Evolutionary conservation across 306 rosid species (phyloP).

Genomic region (Ziziphus jujuba): DNA sequence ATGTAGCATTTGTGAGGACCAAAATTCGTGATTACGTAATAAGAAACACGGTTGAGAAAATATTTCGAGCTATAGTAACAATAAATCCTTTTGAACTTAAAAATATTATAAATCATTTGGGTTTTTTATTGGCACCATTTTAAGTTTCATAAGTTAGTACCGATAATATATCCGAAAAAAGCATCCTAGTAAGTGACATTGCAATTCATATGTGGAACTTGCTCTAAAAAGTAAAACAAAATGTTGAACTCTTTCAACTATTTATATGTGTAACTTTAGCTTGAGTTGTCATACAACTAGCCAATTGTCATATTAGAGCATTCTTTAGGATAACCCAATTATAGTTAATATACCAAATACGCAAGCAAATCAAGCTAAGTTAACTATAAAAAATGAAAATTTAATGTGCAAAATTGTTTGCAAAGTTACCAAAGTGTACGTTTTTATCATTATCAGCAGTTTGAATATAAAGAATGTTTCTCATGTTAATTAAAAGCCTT

Average conservation of each 20-base stretch:
- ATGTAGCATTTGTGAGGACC: constrained; percentile 96
- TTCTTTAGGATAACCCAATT: background rate
- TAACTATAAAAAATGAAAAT: background rate
- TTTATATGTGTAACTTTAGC: too few relatives aligned
- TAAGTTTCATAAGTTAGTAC: background rate
- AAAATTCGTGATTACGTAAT: constrained; percentile 76
- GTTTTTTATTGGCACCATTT: background rate
- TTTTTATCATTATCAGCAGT: too few relatives aligned
- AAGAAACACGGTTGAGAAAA: constrained; percentile 86
- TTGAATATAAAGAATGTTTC: too few relatives aligned
- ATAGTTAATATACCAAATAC: background rate
- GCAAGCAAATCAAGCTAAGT: background rate
- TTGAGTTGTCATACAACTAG: too few relatives aligned
- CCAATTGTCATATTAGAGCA: too few relatives aligned
- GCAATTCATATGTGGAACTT: background rate
- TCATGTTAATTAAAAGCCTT: too few relatives aligned
- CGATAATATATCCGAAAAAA: constrained; percentile 1
- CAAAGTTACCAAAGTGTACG: too few relatives aligned
- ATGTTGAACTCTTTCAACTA: too few relatives aligned
- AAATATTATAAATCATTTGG: background rate
- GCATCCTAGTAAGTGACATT: background rate
- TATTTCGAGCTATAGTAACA: constrained; percentile 88
- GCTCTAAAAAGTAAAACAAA: background rate
- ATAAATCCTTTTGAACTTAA: constrained; percentile 41
- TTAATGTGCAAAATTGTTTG: too few relatives aligned